These are phyloP conservation scores for Trichophyton equinum DNA, from an alignment of 2,329 filamentous ascomycete genomes.

Conservation along the genomic window DNA sequence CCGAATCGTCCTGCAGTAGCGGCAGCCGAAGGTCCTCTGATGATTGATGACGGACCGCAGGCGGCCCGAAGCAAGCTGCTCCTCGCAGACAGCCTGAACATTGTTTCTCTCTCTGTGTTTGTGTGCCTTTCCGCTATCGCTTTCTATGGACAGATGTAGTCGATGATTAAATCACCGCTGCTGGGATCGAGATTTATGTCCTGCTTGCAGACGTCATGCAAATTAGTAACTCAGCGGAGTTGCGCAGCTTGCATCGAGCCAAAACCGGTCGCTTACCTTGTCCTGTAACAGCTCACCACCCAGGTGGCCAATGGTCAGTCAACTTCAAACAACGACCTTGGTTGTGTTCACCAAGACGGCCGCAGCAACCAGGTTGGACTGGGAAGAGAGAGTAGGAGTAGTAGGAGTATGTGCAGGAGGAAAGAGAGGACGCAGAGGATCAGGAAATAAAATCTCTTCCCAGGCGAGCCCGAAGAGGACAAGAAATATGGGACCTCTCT, in stretches of 20 bases:
- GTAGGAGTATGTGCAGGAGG: background rate
- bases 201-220: background rate
- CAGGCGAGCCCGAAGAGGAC: background rate
- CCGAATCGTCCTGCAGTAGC: background rate
- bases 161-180: background rate
- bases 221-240: constrained; percentile 2
- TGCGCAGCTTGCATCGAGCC: background rate
- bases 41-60: background rate
- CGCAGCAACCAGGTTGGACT: background rate
- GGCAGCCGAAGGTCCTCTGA: too few species aligned
- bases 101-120: background rate
- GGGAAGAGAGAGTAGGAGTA: background rate
- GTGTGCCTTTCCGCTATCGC: background rate
- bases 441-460: background rate
- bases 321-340: background rate
- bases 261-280: background rate
- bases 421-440: background rate
- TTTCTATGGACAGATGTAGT: background rate
- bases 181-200: background rate
- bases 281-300: background rate
- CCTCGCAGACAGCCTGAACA: constrained; percentile 2
- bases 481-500: constrained; percentile 2
- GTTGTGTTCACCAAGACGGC: background rate
- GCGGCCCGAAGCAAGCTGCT: background rate
- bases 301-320: background rate